Percentiles rank a stretch among this genome's conserved stretches.
Conservation (phyloP, 495 filamentous ascomycete species). For the Delitschia confertaspora region DNA sequence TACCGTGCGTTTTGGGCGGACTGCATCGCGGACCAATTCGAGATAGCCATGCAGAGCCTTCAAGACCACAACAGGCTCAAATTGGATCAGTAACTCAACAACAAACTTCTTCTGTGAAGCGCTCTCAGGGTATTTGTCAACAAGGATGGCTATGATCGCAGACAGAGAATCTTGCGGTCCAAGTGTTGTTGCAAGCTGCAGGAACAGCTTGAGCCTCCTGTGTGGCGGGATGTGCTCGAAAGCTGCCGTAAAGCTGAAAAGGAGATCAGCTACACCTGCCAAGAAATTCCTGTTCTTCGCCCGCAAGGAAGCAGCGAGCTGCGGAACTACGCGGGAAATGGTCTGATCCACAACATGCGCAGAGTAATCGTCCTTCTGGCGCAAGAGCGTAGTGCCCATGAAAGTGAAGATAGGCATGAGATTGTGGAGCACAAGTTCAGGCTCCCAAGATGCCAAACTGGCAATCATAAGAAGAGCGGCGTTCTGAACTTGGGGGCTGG, state of each 20-base stretch:
- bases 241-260: constrained; percentile 85
- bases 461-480: constrained; percentile 82
- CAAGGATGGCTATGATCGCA: constrained; percentile 60
- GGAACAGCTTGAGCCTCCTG: constrained; percentile 69
- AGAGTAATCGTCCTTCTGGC: constrained; percentile 90
- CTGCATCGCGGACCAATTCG: constrained; percentile 59
- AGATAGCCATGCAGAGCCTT: constrained; percentile 45
- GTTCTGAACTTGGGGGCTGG: constrained; percentile 86
- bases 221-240: constrained; percentile 90
- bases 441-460: constrained; percentile 68
- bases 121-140: constrained; percentile 55
- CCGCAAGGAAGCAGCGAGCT: constrained; percentile 76
- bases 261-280: constrained; percentile 68
- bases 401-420: constrained; percentile 99
- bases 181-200: constrained; percentile 69
- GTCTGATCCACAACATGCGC: constrained; percentile 86
- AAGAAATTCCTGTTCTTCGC: constrained; percentile 68
- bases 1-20: constrained; percentile 59
- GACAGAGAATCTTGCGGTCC: constrained; percentile 75
- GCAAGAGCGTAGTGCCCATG: constrained; percentile 80
- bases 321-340: constrained; percentile 80
- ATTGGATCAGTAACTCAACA: constrained; percentile 44
- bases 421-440: constrained; percentile 83
- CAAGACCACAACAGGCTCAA: constrained; percentile 50
- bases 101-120: constrained; percentile 45